These are phyloP conservation scores for Allium fistulosum DNA, from an alignment of 106 monocot genomes.

Conservation along the genomic window DNA sequence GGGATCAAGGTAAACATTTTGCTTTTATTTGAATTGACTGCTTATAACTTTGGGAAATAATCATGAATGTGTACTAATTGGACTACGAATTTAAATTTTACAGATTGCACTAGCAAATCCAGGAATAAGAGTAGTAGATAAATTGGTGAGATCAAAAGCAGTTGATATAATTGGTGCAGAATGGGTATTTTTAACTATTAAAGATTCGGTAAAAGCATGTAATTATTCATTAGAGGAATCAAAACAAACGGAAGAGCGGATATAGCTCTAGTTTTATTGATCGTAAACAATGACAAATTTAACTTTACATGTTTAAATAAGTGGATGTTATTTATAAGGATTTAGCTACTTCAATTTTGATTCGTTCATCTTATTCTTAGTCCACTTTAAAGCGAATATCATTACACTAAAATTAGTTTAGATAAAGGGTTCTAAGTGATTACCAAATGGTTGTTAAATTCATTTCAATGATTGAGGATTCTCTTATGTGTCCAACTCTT, in stretches of 20 bases:
- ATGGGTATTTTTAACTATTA: slow-evolving; percentile 14
- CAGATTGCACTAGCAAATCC: slow-evolving; percentile 18
- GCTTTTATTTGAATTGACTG: not conserved
- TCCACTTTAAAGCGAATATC: no score
- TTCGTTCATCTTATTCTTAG: no score
- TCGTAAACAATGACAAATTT: no score
- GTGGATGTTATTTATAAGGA: no score
- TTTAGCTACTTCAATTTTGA: no score
- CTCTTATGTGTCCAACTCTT: no score
- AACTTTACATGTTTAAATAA: no score
- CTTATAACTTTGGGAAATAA: not conserved
- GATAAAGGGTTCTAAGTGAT: no score
- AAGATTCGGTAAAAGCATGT: slow-evolving; percentile 10
- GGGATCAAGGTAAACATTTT: slow-evolving; percentile 16
- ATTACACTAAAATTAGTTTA: no score
- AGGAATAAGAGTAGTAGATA: slow-evolving; percentile 17
- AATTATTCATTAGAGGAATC: slow-evolving; percentile 6
- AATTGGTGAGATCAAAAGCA: slow-evolving; percentile 3
- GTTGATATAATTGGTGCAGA: slow-evolving; percentile 10
- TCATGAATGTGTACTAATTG: not conserved
- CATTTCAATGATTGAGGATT: no score
- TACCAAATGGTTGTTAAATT: no score
- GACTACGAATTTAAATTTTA: not conserved
- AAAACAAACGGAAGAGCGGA: not conserved
- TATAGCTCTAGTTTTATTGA: no score